Conservation (phyloP, 2,329 filamentous ascomycete species). For the Xylariaceae sp. region DNA sequence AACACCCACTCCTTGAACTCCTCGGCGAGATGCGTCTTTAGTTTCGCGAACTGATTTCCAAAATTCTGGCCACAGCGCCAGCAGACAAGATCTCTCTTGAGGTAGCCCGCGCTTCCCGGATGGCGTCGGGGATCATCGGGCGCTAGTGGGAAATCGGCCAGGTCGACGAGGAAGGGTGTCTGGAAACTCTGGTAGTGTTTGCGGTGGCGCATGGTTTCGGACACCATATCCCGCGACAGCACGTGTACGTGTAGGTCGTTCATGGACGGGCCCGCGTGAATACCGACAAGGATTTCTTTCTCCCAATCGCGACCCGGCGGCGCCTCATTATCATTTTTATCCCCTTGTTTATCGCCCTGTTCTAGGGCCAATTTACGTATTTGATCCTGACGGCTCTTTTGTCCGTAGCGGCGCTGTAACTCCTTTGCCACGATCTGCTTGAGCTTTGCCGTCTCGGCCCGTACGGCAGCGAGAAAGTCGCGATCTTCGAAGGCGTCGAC, state of each 20-base stretch:
- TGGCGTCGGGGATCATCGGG: constrained; percentile 58
- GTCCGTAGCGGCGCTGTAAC: constrained; percentile 63
- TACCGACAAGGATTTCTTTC: constrained; percentile 66
- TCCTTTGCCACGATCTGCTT: constrained; percentile 65
- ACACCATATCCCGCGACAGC: constrained; percentile 72
- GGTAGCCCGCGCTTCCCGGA: constrained; percentile 51
- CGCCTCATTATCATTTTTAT: constrained; percentile 38
- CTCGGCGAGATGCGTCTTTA: constrained; percentile 54
- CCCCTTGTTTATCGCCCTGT: constrained; percentile 43
- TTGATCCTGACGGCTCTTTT: constrained; percentile 57
- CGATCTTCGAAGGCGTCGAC: constrained; percentile 69
- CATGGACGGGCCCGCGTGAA: constrained; percentile 90
- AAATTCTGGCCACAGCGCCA: constrained; percentile 80
- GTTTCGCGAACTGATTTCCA: constrained; percentile 61
- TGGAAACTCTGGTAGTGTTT: constrained; percentile 93
- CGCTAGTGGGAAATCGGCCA: constrained; percentile 74
- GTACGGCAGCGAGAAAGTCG: constrained; percentile 61
- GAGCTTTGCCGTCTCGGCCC: constrained; percentile 55
- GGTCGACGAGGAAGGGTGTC: constrained; percentile 72
- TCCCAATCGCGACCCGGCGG: constrained; percentile 75
- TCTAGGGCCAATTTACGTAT: constrained; percentile 62
- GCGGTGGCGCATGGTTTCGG: constrained; percentile 64
- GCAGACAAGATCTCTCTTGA: constrained; percentile 64
- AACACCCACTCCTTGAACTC: constrained; percentile 74
- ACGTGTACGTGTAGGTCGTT: constrained; percentile 87